Conservation (phyloP, 1,284 basidiomycete species). For the Coniferiporia sulphurascens region DNA sequence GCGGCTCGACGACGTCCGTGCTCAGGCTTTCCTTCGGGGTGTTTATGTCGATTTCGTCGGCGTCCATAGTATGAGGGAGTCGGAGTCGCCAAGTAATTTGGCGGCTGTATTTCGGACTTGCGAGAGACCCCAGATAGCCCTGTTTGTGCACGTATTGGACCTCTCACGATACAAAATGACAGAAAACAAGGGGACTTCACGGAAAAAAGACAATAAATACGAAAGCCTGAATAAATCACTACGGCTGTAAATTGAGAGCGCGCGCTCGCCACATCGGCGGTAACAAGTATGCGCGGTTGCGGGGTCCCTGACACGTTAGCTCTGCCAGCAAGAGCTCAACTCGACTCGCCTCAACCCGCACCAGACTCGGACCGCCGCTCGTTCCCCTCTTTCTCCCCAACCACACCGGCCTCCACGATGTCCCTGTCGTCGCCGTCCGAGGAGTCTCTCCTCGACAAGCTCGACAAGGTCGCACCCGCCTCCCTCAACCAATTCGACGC, state of each 20-base stretch:
- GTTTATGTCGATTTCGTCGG: neutral
- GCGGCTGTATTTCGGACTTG: neutral
- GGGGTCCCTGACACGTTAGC: slow-evolving; percentile 5
- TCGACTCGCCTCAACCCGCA: neutral
- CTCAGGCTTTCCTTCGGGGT: neutral
- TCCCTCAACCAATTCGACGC: slow-evolving; percentile 65
- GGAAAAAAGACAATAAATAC: too few relatives aligned
- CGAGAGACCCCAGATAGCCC: too few relatives aligned
- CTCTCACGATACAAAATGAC: too few relatives aligned
- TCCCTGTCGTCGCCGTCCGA: slow-evolving; percentile 27
- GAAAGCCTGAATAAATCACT: too few relatives aligned
- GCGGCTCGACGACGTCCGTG: neutral
- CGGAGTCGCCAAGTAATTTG: too few relatives aligned
- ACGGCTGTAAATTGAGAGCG: too few relatives aligned
- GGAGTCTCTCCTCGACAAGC: slow-evolving; percentile 44
- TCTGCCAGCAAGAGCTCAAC: neutral
- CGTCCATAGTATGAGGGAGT: too few relatives aligned
- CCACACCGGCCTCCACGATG: slow-evolving; percentile 26
- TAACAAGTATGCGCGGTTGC: neutral
- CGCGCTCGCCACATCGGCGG: too few relatives aligned
- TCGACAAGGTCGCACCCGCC: slow-evolving; percentile 53
- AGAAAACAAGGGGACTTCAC: too few relatives aligned
- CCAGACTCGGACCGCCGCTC: neutral
- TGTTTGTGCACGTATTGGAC: too few relatives aligned
- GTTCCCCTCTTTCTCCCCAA: neutral